Evolutionary conservation across 2,329 filamentous ascomycete genomes (phyloP).

Genomic region (Pyrenophora teres): DNA sequence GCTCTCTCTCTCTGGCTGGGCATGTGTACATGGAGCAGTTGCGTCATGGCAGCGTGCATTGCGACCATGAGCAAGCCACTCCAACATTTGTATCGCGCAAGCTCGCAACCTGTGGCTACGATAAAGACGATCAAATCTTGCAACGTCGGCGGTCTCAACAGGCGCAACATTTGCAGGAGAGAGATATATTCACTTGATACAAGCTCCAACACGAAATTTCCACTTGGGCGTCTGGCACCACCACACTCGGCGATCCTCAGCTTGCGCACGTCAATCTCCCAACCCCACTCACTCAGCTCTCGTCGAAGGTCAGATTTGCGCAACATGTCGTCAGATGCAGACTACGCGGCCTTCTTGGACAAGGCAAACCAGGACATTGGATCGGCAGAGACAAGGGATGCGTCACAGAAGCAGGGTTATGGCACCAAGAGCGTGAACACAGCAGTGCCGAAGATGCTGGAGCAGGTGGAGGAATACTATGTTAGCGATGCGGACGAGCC

Average conservation of each 20-base stretch:
- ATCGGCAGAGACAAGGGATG: constrained; percentile 28
- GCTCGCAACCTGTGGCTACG: background rate
- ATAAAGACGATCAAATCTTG: background rate
- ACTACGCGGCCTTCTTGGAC: constrained; percentile 82
- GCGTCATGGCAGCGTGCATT: constrained; percentile 30
- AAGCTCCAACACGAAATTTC: background rate
- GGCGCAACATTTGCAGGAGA: background rate
- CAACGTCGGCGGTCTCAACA: background rate
- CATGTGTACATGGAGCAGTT: constrained; percentile 13
- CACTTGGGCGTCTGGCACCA: background rate
- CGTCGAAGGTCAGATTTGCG: background rate
- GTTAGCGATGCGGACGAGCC: constrained; percentile 83
- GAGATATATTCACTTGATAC: background rate
- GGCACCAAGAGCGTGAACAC: constrained; percentile 52
- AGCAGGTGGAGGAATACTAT: constrained; percentile 65
- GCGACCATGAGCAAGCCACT: constrained; percentile 21
- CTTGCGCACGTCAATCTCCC: background rate
- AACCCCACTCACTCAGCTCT: background rate
- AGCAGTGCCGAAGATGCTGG: constrained; percentile 59
- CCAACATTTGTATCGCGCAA: constrained; percentile 8
- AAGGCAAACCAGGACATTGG: constrained; percentile 76
- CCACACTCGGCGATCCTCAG: background rate
- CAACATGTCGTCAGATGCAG: constrained; percentile 75
- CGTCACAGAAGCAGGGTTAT: constrained; percentile 30
- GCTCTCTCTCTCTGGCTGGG: constrained; percentile 12